Percentiles rank a stretch among this genome's conserved stretches.
Conservation (phyloP, 805 yeast species). For the Helenozyma baotianmanensis region DNA sequence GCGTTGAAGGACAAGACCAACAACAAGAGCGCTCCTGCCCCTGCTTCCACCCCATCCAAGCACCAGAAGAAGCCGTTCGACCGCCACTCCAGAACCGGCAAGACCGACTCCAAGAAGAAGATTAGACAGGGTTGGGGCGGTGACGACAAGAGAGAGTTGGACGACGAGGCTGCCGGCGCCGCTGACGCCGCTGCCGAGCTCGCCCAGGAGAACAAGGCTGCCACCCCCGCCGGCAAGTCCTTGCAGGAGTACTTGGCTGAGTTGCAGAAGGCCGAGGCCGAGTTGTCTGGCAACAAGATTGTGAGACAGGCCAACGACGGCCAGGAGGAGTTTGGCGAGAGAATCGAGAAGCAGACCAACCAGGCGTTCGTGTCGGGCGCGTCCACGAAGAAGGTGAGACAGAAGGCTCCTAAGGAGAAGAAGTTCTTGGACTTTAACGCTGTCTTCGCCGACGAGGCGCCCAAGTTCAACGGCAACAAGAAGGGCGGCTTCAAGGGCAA, state of each 20-base stretch:
- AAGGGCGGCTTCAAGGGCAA: slow-evolving; percentile 19
- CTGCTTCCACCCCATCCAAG: slow-evolving; percentile 49
- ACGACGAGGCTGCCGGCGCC: slow-evolving; percentile 52
- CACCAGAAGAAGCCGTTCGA: slow-evolving; percentile 61
- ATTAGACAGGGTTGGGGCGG: slow-evolving; percentile 87
- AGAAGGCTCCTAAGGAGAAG: slow-evolving; percentile 81
- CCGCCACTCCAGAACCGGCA: slow-evolving; percentile 83
- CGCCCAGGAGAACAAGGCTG: slow-evolving; percentile 41
- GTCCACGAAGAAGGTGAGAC: slow-evolving; percentile 60
- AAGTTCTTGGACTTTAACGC: slow-evolving; percentile 70
- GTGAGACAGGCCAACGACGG: slow-evolving; percentile 56
- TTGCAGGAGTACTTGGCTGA: slow-evolving; percentile 84
- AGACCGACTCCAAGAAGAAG: slow-evolving; percentile 81
- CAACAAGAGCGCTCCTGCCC: slow-evolving; percentile 65
- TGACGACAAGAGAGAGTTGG: slow-evolving; percentile 60
- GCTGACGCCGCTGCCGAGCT: slow-evolving; percentile 40
- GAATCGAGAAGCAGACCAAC: slow-evolving; percentile 55
- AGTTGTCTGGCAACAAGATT: slow-evolving; percentile 32
- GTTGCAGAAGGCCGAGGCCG: slow-evolving; percentile 42
- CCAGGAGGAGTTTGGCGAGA: slow-evolving; percentile 53
- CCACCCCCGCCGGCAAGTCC: slow-evolving; percentile 57
- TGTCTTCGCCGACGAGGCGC: slow-evolving; percentile 55
- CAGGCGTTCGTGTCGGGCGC: slow-evolving; percentile 58
- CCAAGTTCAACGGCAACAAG: slow-evolving; percentile 19
- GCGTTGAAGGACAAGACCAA: slow-evolving; percentile 60